A percentile compares a stretch with the other conserved stretches of the same genome.
These are phyloP conservation scores for Quillaja saponaria DNA, from an alignment of 306 rosid genomes.

Conservation along the genomic window DNA sequence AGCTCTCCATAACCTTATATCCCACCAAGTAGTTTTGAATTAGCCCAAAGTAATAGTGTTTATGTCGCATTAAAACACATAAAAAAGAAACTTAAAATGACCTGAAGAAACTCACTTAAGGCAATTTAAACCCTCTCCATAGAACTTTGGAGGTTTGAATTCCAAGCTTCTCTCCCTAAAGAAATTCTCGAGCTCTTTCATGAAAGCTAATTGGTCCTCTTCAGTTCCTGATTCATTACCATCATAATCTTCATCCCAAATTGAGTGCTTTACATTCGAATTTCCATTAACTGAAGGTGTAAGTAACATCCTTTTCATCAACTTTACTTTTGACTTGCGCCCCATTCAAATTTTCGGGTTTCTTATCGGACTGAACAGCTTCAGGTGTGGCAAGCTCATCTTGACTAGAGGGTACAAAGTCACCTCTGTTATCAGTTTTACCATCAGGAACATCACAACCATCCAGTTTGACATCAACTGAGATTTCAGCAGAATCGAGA, in stretches of 20 bases:
- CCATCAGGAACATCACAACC: slow-evolving; percentile 39
- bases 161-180: slow-evolving; percentile 91
- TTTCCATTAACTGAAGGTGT: slow-evolving; percentile 54
- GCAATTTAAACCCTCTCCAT: slow-evolving; percentile 93
- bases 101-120: slow-evolving; percentile 69
- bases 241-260: slow-evolving; percentile 64
- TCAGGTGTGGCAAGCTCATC: slow-evolving; percentile 37
- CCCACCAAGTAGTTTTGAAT: slow-evolving; percentile 37
- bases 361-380: slow-evolving; percentile 40
- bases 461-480: slow-evolving; percentile 49
- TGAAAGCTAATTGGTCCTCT: slow-evolving; percentile 81
- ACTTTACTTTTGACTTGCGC: slow-evolving; percentile 41
- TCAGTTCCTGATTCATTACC: slow-evolving; percentile 94
- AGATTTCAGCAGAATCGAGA: slow-evolving; percentile 30
- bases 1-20: slow-evolving; percentile 87
- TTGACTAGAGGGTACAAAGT: slow-evolving; percentile 28
- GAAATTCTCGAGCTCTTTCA: slow-evolving; percentile 84
- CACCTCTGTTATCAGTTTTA: slow-evolving; percentile 34
- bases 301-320: slow-evolving; percentile 47
- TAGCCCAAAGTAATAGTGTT: slow-evolving; percentile 25
- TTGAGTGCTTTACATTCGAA: slow-evolving; percentile 45
- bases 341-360: slow-evolving; percentile 38
- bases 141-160: slow-evolving; percentile 93
- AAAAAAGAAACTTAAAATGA: slow-evolving; percentile 9
- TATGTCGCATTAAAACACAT: slow-evolving; percentile 8